Base-by-base conservation (phyloP, 1,139 yeast genomes). In the Yamadazyma taylorii region DNA sequence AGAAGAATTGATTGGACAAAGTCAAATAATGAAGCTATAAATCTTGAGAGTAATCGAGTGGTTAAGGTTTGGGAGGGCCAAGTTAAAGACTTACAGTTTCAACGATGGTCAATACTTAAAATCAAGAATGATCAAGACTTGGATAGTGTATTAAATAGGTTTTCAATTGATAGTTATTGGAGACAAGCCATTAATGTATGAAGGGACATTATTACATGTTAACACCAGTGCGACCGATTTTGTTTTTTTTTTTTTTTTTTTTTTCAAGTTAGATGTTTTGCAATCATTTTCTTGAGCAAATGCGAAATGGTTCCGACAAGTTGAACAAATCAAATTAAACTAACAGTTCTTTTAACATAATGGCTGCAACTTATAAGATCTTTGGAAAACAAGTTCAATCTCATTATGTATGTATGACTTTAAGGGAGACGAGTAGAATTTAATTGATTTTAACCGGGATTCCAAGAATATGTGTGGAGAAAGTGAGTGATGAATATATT, bases 331-430 rank as follows among this genome's bases (percentile, higher is more conserved):
- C 13, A 27, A 27, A 27, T 9, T 15, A n/a, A 14, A 25, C 28
- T 5, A 25, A 15, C 31, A 27, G 17, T 23, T 23, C 22, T 16
- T 22, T 29, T 21, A 27, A 24, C 25, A 38, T 26, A 37, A 81
- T 86, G 95, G 94, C 85, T 66, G 79, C 86, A 56, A 85, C 86
- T 60, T 87, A 87, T 73, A 73, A 70, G 43, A 81, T 87, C 53
- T 69, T 85, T 54, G 95, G 95, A 45, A 83, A 73, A 73, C 63
- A 85, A 48, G 78, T 85, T 56, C 39, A 59, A 85, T 76, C 95
- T 84, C 85, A 81, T 56, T 62, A 75, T 55, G 83, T 78, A 72
- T 35, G 83, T 75, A 36, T n/a, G n/a, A n/a, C n/a, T n/a, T n/a
- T n/a, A n/a, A n/a, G n/a, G n/a, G n/a, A n/a, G n/a, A n/a, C n/a